A percentile compares a stretch with the other conserved stretches of the same genome.
These are phyloP conservation scores for Taxawa tesnikishii DNA, from an alignment of 2,329 filamentous ascomycete genomes.

Conservation along the genomic window DNA sequence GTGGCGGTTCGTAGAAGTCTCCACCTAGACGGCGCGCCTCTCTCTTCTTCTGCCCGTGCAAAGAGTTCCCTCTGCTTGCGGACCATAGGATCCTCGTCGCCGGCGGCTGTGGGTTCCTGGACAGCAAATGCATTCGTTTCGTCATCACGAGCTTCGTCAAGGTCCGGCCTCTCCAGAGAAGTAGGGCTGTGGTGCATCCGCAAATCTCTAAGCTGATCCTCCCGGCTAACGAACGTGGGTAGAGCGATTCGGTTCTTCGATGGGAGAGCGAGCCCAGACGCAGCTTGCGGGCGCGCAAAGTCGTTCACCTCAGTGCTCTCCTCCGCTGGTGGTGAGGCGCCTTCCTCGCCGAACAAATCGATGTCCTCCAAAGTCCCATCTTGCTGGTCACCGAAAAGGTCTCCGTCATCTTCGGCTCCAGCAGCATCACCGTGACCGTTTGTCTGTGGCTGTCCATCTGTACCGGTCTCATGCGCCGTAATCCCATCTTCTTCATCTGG, in stretches of 20 bases:
- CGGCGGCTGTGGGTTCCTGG: too few relatives aligned
- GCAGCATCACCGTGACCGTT: constrained; percentile 6
- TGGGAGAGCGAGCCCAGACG: constrained; percentile 7
- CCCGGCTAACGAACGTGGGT: neutral
- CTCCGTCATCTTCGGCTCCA: constrained; percentile 14
- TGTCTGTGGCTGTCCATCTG: constrained; percentile 1
- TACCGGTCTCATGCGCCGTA: constrained; percentile 5
- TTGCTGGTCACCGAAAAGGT: constrained; percentile 38
- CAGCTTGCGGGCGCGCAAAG: neutral
- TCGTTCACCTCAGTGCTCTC: neutral
- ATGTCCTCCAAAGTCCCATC: constrained; percentile 41
- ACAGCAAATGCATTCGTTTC: too few relatives aligned
- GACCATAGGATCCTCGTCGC: too few relatives aligned
- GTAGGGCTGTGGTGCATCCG: neutral
- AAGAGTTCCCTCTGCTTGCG: constrained; percentile 19
- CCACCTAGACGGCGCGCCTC: constrained; percentile 30
- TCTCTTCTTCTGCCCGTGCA: constrained; percentile 6
- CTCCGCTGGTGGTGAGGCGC: constrained; percentile 13
- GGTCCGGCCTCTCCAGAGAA: neutral
- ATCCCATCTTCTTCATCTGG: constrained; percentile 58
- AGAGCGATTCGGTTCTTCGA: constrained; percentile 2
- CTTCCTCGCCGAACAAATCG: constrained; percentile 58
- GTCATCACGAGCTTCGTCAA: neutral
- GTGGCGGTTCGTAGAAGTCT: constrained; percentile 40
- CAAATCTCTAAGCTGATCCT: too few relatives aligned